These are phyloP conservation scores for Coemansia sp. DNA, from an alignment of 371 early-diverging fungal species.

Conservation along the genomic window DNA sequence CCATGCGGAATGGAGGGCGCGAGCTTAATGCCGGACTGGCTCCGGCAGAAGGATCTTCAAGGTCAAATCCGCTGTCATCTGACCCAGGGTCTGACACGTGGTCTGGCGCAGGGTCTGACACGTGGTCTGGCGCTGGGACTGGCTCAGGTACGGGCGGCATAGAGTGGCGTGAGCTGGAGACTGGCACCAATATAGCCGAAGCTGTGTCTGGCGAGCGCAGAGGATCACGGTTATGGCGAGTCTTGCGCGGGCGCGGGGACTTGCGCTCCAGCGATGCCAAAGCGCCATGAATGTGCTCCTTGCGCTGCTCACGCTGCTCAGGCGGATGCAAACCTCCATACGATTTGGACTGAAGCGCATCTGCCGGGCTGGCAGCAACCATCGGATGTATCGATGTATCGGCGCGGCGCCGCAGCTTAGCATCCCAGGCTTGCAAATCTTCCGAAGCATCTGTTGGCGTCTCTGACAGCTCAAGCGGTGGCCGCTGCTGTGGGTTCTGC, in stretches of 20 bases:
- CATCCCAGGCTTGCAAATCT: slow-evolving; percentile 21
- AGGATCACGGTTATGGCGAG: slow-evolving; percentile 25
- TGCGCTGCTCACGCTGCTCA: slow-evolving; percentile 4
- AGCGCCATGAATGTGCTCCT: slow-evolving; percentile 13
- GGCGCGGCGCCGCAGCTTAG: slow-evolving; percentile 27
- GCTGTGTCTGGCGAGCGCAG: slow-evolving; percentile 8
- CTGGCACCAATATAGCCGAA: too few species aligned
- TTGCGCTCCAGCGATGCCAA: slow-evolving; percentile 37
- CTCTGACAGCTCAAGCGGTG: slow-evolving; percentile 27
- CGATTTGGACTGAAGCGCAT: slow-evolving; percentile 31
- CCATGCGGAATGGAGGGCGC: slow-evolving; percentile 45
- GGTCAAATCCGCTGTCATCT: background rate
- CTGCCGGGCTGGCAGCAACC: slow-evolving; percentile 27
- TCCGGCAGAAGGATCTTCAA: background rate
- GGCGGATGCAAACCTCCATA: slow-evolving; percentile 28
- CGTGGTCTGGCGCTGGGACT: background rate
- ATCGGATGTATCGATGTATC: slow-evolving; percentile 14
- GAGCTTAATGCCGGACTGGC: slow-evolving; percentile 5
- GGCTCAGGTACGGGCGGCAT: background rate
- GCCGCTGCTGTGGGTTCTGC: slow-evolving; percentile 21
- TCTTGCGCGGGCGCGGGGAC: slow-evolving; percentile 14
- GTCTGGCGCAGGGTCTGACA: background rate
- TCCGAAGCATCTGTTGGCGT: slow-evolving; percentile 11
- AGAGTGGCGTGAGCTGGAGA: background rate
- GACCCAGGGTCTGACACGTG: background rate